A percentile compares a stretch with the other conserved stretches of the same genome.
phyloP scores from a whole-genome alignment of 306 rosid genomes.

The Fagus sylvatica region DNA sequence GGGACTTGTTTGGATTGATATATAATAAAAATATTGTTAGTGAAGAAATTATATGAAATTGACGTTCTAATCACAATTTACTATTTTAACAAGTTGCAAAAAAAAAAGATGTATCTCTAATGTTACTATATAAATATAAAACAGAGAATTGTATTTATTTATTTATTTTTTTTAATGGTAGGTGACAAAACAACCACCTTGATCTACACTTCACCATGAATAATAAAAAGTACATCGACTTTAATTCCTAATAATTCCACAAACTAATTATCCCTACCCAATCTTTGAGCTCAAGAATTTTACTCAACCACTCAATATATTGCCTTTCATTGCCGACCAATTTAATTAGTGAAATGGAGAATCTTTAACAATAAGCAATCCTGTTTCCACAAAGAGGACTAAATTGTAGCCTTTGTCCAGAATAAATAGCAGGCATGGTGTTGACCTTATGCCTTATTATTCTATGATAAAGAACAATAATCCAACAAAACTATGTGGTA shows the following conservation, averaged over 20 bases:
- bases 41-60: no score
- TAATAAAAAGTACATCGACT: slow-evolving; percentile 14
- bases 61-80: no score
- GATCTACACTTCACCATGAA: slow-evolving; percentile 25
- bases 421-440: slow-evolving; percentile 12
- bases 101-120: no score
- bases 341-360: slow-evolving; percentile 9
- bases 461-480: background rate
- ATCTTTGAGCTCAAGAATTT: slow-evolving; percentile 45
- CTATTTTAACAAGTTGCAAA: no score
- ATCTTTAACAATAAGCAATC: slow-evolving; percentile 8
- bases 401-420: no score
- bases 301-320: slow-evolving; percentile 33
- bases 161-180: slow-evolving; percentile 27
- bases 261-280: slow-evolving; percentile 30
- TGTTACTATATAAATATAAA: no score
- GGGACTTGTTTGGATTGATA: no score
- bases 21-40: no score
- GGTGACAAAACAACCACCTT: slow-evolving; percentile 50
- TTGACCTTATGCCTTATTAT: slow-evolving; percentile 22
- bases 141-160: slow-evolving; percentile 25
- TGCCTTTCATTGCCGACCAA: slow-evolving; percentile 22
- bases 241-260: slow-evolving; percentile 37
- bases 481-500: background rate
- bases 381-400: background rate